phyloP scores from a whole-genome alignment of 129 eudicot species.

The Flaveria linearis region DNA sequence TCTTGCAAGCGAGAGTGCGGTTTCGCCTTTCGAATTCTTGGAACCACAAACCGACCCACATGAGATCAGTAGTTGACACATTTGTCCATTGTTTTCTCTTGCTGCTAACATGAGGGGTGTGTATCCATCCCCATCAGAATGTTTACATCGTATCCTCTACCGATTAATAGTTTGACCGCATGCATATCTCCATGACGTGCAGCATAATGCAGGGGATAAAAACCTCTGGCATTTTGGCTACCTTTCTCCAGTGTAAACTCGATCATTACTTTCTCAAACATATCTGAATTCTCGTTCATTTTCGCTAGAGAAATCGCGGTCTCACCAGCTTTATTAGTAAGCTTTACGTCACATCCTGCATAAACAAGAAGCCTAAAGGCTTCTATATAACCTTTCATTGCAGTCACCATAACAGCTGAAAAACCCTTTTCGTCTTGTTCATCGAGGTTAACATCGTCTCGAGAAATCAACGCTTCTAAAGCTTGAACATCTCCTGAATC shows the following conservation, averaged over 20 bases:
- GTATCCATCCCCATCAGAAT: conserved; percentile 75
- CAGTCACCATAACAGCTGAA: conserved; percentile 87
- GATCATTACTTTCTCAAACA: conserved; percentile 77
- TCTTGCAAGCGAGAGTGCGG: conserved; percentile 70
- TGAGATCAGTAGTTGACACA: conserved; percentile 63
- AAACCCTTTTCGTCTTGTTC: conserved; percentile 69
- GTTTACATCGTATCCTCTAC: conserved; percentile 76
- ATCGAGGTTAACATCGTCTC: conserved; percentile 47
- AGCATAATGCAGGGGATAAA: conserved; percentile 79
- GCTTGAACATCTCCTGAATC: conserved; percentile 60
- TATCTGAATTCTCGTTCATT: conserved; percentile 47
- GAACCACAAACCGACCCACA: conserved; percentile 57
- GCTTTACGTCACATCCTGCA: conserved; percentile 81
- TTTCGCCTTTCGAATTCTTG: conserved; percentile 66
- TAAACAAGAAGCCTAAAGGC: conserved; percentile 71
- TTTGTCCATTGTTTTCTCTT: conserved; percentile 59
- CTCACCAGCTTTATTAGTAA: conserved; percentile 57
- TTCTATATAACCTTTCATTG: conserved; percentile 73
- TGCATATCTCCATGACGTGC: conserved; percentile 76
- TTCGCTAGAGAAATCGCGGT: conserved; percentile 63
- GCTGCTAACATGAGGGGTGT: conserved; percentile 96
- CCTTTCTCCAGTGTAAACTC: conserved; percentile 74
- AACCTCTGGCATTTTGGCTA: conserved; percentile 61
- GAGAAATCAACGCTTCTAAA: conserved; percentile 51
- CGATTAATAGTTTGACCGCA: conserved; percentile 53